Percentiles rank a stretch among this genome's conserved stretches.
These are phyloP conservation scores for Tulasnella sp. DNA, from an alignment of 768 basidiomycete species.

Conservation along the genomic window DNA sequence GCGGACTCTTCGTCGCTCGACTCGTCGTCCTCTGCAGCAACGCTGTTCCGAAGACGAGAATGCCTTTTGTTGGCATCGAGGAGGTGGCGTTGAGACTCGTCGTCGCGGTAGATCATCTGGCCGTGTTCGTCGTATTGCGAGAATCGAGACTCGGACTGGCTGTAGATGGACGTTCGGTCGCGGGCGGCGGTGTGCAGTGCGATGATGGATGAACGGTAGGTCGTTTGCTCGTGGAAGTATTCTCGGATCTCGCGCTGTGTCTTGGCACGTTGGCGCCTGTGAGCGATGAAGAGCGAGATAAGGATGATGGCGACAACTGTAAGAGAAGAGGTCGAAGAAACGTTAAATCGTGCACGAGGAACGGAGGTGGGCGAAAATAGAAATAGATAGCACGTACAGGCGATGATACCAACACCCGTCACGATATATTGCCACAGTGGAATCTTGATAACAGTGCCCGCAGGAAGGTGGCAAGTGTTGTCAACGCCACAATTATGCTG, in stretches of 20 bases:
- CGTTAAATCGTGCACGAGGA: neutral
- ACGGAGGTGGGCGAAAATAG: neutral
- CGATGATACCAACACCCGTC: slow-evolving; percentile 12
- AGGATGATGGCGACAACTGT: slow-evolving; percentile 9
- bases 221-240: slow-evolving; percentile 20
- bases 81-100: slow-evolving; percentile 14
- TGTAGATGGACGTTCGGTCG: slow-evolving; percentile 16
- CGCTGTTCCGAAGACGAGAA: neutral
- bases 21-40: slow-evolving; percentile 4
- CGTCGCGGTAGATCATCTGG: slow-evolving; percentile 18
- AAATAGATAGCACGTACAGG: neutral
- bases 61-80: neutral
- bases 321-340: neutral
- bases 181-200: slow-evolving; percentile 18
- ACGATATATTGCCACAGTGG: slow-evolving; percentile 17
- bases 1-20: slow-evolving; percentile 13
- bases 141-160: slow-evolving; percentile 8
- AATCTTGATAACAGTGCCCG: slow-evolving; percentile 12
- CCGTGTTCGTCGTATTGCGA: slow-evolving; percentile 20
- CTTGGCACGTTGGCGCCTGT: slow-evolving; percentile 8
- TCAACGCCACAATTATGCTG: slow-evolving; percentile 14
- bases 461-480: slow-evolving; percentile 8
- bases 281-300: slow-evolving; percentile 10
- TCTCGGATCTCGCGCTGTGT: slow-evolving; percentile 15
- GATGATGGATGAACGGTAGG: slow-evolving; percentile 18